These are phyloP conservation scores for Herpetospermum pedunculosum DNA, from an alignment of 306 rosid genomes.

Conservation along the genomic window DNA sequence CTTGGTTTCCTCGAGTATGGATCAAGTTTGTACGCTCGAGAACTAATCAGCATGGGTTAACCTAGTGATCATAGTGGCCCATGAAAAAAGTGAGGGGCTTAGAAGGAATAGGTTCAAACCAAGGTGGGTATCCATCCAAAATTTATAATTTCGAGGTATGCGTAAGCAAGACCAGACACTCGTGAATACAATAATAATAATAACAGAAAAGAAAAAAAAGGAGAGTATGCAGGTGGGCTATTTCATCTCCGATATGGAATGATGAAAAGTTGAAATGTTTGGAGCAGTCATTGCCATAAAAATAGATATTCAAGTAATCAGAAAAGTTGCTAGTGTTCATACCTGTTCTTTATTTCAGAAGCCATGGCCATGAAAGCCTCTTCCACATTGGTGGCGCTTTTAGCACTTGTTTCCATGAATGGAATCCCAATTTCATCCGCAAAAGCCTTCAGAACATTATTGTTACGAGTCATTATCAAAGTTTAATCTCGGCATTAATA, in stretches of 20 bases:
- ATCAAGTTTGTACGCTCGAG: background rate
- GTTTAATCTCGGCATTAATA: background rate
- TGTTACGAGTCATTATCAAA: background rate
- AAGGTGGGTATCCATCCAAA: background rate
- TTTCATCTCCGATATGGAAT: background rate
- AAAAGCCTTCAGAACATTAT: constrained; percentile 21
- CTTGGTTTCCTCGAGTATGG: background rate
- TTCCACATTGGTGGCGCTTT: constrained; percentile 44
- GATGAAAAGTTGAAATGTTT: background rate
- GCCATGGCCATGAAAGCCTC: constrained; percentile 59
- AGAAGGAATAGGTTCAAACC: background rate
- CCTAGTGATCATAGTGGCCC: background rate
- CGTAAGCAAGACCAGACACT: background rate
- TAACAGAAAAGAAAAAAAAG: too few relatives aligned
- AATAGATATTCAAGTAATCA: background rate
- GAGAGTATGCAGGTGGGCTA: background rate
- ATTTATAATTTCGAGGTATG: background rate
- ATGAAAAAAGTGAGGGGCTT: background rate
- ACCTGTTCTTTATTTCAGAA: constrained; percentile 44
- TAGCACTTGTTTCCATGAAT: constrained; percentile 48
- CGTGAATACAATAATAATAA: background rate
- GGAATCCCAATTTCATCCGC: constrained; percentile 51
- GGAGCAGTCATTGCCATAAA: background rate
- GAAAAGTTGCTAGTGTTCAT: background rate
- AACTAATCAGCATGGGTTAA: background rate